Percentiles rank a stretch among this genome's conserved stretches.
Conservation (phyloP, 768 basidiomycete species). For the Ephemerocybe angulata region DNA sequence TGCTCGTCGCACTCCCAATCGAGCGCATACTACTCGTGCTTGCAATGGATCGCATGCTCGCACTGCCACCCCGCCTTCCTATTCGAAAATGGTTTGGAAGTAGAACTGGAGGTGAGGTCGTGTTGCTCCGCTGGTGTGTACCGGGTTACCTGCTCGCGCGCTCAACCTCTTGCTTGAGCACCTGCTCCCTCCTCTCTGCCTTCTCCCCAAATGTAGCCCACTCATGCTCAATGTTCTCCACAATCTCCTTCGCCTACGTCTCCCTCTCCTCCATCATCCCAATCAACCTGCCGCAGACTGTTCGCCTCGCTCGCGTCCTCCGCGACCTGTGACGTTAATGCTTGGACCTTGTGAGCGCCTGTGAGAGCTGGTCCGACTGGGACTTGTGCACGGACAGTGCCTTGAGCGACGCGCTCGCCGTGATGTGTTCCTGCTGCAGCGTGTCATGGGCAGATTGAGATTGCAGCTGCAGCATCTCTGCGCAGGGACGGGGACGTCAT, state of each 20-base stretch:
- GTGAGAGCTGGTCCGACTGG: conserved; percentile 74
- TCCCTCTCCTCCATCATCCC: conserved; percentile 86
- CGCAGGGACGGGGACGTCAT: conserved; percentile 77
- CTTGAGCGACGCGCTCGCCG: conserved; percentile 66
- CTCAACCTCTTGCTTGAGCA: conserved; percentile 68
- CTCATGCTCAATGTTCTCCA: conserved; percentile 79
- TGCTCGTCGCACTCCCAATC: conserved; percentile 35
- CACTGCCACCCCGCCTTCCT: conserved; percentile 15
- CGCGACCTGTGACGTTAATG: conserved; percentile 68
- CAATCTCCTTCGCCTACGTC: conserved; percentile 75
- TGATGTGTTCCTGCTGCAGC: conserved; percentile 60
- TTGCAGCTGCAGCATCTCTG: conserved; percentile 73
- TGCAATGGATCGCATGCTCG: conserved; percentile 5
- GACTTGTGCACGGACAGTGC: conserved; percentile 64
- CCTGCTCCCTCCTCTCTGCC: conserved; percentile 63
- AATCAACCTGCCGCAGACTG: conserved; percentile 71
- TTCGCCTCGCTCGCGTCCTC: conserved; percentile 78
- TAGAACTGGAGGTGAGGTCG: too few relatives aligned
- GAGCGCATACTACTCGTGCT: conserved; percentile 10
- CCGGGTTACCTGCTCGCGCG: conserved; percentile 71
- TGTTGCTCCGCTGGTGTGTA: too few relatives aligned
- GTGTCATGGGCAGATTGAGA: conserved; percentile 76
- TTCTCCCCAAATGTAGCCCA: conserved; percentile 72
- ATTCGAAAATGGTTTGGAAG: conserved; percentile 45
- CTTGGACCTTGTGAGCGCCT: conserved; percentile 71